Conservation (phyloP, 176 grass and related monocot genomes). For the Triticum timopheevii region DNA sequence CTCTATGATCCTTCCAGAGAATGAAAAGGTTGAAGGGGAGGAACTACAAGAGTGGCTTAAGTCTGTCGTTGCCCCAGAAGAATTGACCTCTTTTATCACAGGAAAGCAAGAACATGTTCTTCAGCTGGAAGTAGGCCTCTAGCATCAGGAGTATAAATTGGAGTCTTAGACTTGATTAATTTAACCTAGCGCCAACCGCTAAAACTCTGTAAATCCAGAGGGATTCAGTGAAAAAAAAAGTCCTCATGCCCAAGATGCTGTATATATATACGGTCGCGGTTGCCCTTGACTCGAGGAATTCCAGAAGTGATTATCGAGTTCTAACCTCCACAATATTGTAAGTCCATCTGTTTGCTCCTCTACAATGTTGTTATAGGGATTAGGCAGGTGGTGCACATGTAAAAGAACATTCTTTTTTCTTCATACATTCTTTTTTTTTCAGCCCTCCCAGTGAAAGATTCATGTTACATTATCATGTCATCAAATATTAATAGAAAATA, state of each 20-base stretch:
- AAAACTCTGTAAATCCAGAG: constrained; percentile 19
- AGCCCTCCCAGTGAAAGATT: neutral
- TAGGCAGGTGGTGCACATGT: constrained; percentile 45
- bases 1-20: constrained; percentile 52
- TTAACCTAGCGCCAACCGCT: constrained; percentile 36
- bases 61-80: constrained; percentile 81
- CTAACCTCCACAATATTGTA: constrained; percentile 32
- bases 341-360: constrained; percentile 18
- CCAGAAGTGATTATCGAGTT: constrained; percentile 29
- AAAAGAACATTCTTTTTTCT: neutral
- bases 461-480: constrained; percentile 2
- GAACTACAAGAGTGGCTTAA: constrained; percentile 97
- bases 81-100: constrained; percentile 70
- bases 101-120: constrained; percentile 61
- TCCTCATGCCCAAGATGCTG: constrained; percentile 31
- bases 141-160: constrained; percentile 26
- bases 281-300: constrained; percentile 15
- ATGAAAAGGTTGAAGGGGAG: constrained; percentile 97
- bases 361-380: constrained; percentile 31
- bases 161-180: constrained; percentile 35
- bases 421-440: neutral
- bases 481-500: constrained; percentile 15
- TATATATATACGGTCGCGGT: constrained; percentile 30
- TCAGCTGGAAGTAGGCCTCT: constrained; percentile 65
- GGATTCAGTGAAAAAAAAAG: constrained; percentile 19